phyloP scores from a whole-genome alignment of 192 early-diverging fungal genomes.

The Backusella parvicylindrica region DNA sequence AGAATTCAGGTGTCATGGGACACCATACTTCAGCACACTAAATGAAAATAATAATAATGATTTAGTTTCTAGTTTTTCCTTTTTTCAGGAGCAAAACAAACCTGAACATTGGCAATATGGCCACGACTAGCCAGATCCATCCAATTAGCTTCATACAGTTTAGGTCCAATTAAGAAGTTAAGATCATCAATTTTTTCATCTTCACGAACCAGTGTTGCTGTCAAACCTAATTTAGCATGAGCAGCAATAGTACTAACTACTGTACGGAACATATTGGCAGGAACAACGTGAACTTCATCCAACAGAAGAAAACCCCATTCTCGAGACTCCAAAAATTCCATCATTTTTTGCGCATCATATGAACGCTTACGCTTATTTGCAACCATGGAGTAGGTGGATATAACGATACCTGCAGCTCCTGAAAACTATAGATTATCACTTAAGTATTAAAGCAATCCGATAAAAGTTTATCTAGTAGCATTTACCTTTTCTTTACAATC shows the following conservation, averaged over 20 bases:
- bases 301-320: slow-evolving; percentile 98
- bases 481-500: slow-evolving; percentile 80
- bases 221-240: slow-evolving; percentile 92
- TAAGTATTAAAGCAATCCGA: background rate
- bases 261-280: slow-evolving; percentile 93
- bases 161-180: slow-evolving; percentile 98
- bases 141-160: slow-evolving; percentile 99
- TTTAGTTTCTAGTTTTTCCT: too few species aligned
- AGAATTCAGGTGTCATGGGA: slow-evolving; percentile 95
- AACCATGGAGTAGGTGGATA: slow-evolving; percentile 98
- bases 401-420: slow-evolving; percentile 88
- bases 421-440: slow-evolving; percentile 50
- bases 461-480: background rate
- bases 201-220: slow-evolving; percentile 94
- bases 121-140: slow-evolving; percentile 97
- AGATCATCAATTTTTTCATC: slow-evolving; percentile 97
- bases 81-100: background rate
- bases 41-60: background rate
- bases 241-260: slow-evolving; percentile 90
- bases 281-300: slow-evolving; percentile 99
- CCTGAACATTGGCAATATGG: slow-evolving; percentile 95
- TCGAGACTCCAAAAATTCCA: slow-evolving; percentile 84
- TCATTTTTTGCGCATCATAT: slow-evolving; percentile 91
- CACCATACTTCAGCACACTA: slow-evolving; percentile 98
- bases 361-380: slow-evolving; percentile 91